Base-by-base conservation (phyloP, 139 green algal genomes). In the Eudorina sp. region DNA sequence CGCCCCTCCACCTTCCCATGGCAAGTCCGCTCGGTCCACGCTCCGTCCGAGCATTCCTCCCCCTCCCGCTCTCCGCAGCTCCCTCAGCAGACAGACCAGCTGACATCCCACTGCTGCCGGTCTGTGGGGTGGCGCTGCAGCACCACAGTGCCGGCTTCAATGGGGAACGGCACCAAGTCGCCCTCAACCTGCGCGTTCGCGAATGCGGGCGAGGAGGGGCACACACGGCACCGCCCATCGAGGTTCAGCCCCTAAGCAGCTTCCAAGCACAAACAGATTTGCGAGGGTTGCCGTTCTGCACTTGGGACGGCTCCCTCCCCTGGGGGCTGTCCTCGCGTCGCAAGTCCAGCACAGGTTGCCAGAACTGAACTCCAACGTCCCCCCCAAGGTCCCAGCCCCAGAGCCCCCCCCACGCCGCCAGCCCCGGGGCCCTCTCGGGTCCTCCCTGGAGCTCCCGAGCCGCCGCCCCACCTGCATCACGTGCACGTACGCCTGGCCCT, bases 41-140 rank as follows among this genome's bases (percentile, higher is more conserved):
- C 51, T 58, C 13, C 51, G 13, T 58, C 51, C 51, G 13, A 13
- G 13, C 51, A 13, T 16, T 58, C 51, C 51, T 58, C 51, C 51
- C 51, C 51, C 51, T 58, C 51, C 51, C 51, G n/a, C n/a, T 16
- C 51, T 16, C 51, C 51, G 51, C 16, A 13, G 13, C 51, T 58
- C 51, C 29, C n/a, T 86, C 80, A 86, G 60, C 76, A 84, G 51
- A 58, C 43, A 0, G 60, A 27, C 80, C 80, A 86, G 60, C 80
- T 64, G 60, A 45, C 80, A 1, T 38, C 60, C 80, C 80, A 86
- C 43, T 48, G 34, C 13, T 38, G 19, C 13, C 13, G 13, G 60
- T 86, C 41, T 18, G 27, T 62, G 41, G 60, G 58, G 62, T 77
- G 80, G 36, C 77, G 77, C 60, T 86, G 80, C 80, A 86, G 60